These are phyloP conservation scores for Amaranthus tricolor DNA, from an alignment of 179 eudicot genomes.

Conservation along the genomic window DNA sequence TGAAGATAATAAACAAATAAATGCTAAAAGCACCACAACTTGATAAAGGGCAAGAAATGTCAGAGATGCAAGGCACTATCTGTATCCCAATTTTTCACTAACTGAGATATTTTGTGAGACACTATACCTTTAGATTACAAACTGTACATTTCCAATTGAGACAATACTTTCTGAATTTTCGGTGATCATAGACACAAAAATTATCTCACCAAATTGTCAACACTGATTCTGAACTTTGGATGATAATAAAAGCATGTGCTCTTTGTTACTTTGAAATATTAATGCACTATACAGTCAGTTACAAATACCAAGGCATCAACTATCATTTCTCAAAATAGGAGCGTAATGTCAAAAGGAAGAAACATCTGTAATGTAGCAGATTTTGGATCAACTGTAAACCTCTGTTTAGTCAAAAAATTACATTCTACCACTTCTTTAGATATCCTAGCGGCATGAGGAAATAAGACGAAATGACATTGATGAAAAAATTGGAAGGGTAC, in stretches of 20 bases:
- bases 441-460: not conserved
- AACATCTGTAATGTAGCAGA: not conserved
- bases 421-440: not conserved
- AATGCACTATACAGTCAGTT: no score
- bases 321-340: no score
- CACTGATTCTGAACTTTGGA: not conserved
- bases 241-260: not conserved
- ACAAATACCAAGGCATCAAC: no score
- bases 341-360: no score
- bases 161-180: not conserved
- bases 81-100: not conserved
- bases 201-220: no score
- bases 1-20: constrained; percentile 34
- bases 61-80: not conserved
- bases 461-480: not conserved
- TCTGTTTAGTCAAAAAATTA: not conserved
- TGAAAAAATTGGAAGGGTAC: not conserved
- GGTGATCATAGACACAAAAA: no score
- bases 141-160: not conserved
- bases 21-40: constrained; percentile 1
- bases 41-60: constrained; percentile 7
- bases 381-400: not conserved
- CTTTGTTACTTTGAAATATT: no score
- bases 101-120: not conserved
- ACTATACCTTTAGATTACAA: not conserved